Conservation (phyloP, 2,329 filamentous ascomycete species). For the Drechslerella coelobrocha region DNA sequence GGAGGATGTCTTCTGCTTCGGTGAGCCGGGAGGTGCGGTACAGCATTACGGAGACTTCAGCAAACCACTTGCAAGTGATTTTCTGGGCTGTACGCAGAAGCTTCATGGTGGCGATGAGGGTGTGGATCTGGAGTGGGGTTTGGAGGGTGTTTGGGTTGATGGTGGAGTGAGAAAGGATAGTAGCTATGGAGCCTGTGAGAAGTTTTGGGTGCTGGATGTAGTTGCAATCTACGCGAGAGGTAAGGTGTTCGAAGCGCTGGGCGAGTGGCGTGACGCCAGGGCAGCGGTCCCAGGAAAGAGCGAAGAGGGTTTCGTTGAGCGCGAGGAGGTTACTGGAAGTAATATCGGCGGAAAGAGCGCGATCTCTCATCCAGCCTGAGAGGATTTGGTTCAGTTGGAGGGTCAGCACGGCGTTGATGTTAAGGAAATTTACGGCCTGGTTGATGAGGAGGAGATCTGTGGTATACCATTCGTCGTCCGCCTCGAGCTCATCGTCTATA, state of each 20-base stretch:
- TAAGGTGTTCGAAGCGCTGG: background rate
- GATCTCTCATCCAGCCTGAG: constrained; percentile 6
- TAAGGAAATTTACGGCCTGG: constrained; percentile 1
- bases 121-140: background rate
- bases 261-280: constrained; percentile 1
- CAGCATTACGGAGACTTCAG: constrained; percentile 3
- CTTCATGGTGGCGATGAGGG: background rate
- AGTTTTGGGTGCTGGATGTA: background rate
- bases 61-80: constrained; percentile 1
- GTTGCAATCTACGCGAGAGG: background rate
- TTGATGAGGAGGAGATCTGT: constrained; percentile 4
- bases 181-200: background rate
- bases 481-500: background rate
- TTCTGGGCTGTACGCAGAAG: background rate
- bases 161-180: background rate
- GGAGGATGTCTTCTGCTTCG: background rate
- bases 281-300: constrained; percentile 4
- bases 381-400: constrained; percentile 3
- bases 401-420: background rate
- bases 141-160: background rate
- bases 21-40: background rate
- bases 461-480: constrained; percentile 3
- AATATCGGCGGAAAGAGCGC: background rate
- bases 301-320: constrained; percentile 1
- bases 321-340: constrained; percentile 1